Evolutionary conservation across 768 basidiomycete genomes (phyloP), one percentile per base, ranked within the genome.

Genomic region (Suillus subaureus): DNA sequence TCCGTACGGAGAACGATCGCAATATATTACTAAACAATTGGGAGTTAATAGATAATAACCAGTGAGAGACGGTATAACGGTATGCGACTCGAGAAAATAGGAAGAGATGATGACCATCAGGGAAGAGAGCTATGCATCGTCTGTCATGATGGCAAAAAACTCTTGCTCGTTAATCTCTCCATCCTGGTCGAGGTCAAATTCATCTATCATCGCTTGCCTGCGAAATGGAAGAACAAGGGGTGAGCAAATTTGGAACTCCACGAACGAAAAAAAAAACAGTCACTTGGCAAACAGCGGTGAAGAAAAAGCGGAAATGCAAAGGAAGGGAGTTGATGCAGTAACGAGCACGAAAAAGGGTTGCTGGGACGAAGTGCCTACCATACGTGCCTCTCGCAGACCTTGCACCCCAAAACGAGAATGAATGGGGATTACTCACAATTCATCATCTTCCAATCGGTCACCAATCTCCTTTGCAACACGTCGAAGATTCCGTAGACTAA

Each of bases 151-250:
- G 52, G 93, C 91, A 71, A 96, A 89, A 81, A 99, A 99, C 78
- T 99, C 97, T 73, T 93, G 89, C 75, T 96, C 92, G 74, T 89
- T 96, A 77, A 99, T 99, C 81, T 97, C 97, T 35, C 96, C 96
- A 70, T 99, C 97, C 76, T 95, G 91, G 80, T 99, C 97, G 31
- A 99, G 87, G 78, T 99, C 97, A 74, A 99, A 99, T 79, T 99
- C 97, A 72, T 99, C 97, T 74, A 99, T 99, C 97, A 99, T 99
- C 28, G 97, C 97, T 88, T 98, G 96, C 70, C 97, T 98, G 70
- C 65, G 70, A 64, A 69, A 71, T 66, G 70, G 70, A 73, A 74
- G 70, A 73, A 43, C 39, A 43, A 69, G 71, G 70, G 73, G 66
- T 77, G 68, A 77, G 70, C 69, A 77, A 74, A 77, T 72, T 69